Evolutionary conservation across 805 yeast species (phyloP), one percentile per base, ranked within the genome.

Genomic region (Myxozyma nipponensis): DNA sequence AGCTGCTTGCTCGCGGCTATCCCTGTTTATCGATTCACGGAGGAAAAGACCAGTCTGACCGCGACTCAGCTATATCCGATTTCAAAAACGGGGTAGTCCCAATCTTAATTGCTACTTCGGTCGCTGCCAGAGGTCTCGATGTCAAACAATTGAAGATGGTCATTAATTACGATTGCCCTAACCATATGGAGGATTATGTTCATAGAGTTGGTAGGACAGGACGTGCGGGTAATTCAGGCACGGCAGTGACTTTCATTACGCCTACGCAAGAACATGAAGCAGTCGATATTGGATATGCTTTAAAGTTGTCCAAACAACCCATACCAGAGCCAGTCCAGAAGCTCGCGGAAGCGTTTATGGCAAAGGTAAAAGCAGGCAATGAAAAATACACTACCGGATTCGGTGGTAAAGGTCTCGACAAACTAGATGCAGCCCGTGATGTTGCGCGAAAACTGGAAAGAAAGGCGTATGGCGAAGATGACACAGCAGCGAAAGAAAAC

Each of bases 151-250:
- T 91, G 23, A 81, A 81, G 50, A 66, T 90, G 39, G 98, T 93
- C 1, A 72, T 93, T 4, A 86, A 93, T 69, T 86, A 77, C 61
- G 89, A 85, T 58, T 77, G 87, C 0, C 95, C 96, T 0, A 86
- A 77, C 56, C 95, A 90, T 53, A 76, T 89, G 75, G 98, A 95
- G 56, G 98, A 93, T 65, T 93, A 93, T 63, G 91, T 93, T 10
- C 98, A 93, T 69, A 77, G 98, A 6, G 95, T 90, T 0, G 98
- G 98, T 0, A 73, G 98, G 50, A 93, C 98, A 0, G 98, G 97
- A 0, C 74, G 98, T 53, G 98, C 97, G 1, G 93, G 93, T 0
- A 75, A 76, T 32, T 70, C 68, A 2, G 98, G 98, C 1, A 72
- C 72, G 1, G 84, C 84, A n/a, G 72, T 88, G 3, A 85, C 97